Percentiles rank a stretch among this genome's conserved stretches.
These are phyloP conservation scores for Dipteronia dyeriana DNA, from an alignment of 345 rosid genomes.

Conservation along the genomic window DNA sequence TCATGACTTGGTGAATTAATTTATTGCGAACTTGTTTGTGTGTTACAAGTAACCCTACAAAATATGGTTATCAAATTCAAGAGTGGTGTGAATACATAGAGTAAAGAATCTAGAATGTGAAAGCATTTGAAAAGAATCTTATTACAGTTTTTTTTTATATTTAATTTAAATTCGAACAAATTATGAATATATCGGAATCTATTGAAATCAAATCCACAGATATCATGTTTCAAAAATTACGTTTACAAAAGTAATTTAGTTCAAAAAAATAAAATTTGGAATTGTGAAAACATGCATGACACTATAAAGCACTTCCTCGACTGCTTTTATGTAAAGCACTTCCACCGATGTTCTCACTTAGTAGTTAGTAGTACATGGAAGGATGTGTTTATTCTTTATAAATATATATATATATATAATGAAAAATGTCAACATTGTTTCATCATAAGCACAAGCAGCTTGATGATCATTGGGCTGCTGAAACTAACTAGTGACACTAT, in stretches of 20 bases:
- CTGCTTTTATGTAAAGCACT: background rate
- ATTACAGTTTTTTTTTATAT: too few species aligned
- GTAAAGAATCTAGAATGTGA: constrained; percentile 6
- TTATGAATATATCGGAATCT: too few species aligned
- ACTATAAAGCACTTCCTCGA: background rate
- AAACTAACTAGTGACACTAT: background rate
- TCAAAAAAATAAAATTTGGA: too few species aligned
- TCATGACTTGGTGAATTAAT: background rate
- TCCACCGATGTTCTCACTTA: too few species aligned
- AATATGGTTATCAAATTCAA: background rate
- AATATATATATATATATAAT: background rate
- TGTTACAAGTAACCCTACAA: background rate
- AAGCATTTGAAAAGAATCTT: background rate
- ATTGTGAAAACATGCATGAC: background rate
- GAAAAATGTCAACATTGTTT: background rate
- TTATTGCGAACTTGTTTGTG: constrained; percentile 1
- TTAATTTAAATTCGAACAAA: too few species aligned
- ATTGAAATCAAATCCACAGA: too few species aligned
- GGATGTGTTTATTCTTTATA: too few species aligned
- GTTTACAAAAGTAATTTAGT: too few species aligned
- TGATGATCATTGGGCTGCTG: background rate
- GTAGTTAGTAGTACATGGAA: too few species aligned
- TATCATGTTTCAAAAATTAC: too few species aligned
- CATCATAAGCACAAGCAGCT: background rate
- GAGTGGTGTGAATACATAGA: background rate